Percentiles rank a stretch among this genome's conserved stretches.
phyloP scores from a whole-genome alignment of 441 rosid genomes.

The Brassica hybrid region DNA sequence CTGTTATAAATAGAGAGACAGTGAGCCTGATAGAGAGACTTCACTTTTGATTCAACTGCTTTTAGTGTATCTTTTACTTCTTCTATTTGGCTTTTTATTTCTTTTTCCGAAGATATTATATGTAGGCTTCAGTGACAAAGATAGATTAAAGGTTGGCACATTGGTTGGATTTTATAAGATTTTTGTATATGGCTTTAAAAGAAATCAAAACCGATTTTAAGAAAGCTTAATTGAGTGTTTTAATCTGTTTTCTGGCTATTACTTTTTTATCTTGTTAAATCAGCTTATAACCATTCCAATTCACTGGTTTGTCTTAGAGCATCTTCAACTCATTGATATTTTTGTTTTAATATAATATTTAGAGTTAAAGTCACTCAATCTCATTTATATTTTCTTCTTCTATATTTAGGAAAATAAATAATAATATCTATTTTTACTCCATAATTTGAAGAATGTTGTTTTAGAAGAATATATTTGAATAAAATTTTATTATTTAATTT shows the following conservation, averaged over 20 bases:
- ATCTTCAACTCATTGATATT: not conserved
- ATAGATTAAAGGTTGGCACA: conserved; percentile 23
- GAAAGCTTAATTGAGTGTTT: conserved; percentile 18
- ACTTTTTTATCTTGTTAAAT: not conserved
- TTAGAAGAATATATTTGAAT: not conserved
- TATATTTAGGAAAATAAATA: not conserved
- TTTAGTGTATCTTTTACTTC: conserved; percentile 30
- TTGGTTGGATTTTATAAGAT: conserved; percentile 2
- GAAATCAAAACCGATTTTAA: conserved; percentile 6
- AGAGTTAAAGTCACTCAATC: not conserved
- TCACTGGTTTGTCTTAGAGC: not conserved
- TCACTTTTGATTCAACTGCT: conserved; percentile 44
- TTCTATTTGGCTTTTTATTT: conserved; percentile 13
- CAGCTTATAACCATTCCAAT: not conserved
- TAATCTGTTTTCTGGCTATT: not conserved
- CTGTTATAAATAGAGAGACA: conserved; percentile 41
- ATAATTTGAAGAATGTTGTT: not conserved
- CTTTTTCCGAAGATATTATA: conserved; percentile 17
- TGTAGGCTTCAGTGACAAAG: conserved; percentile 6
- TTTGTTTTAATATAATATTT: no score
- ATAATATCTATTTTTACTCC: not conserved
- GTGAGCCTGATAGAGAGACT: conserved; percentile 25
- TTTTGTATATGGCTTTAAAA: conserved; percentile 2
- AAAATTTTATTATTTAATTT: no score
- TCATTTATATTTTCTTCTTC: not conserved